Conservation (phyloP, 2,329 filamentous ascomycete species). For the Lithohypha guttulata region DNA sequence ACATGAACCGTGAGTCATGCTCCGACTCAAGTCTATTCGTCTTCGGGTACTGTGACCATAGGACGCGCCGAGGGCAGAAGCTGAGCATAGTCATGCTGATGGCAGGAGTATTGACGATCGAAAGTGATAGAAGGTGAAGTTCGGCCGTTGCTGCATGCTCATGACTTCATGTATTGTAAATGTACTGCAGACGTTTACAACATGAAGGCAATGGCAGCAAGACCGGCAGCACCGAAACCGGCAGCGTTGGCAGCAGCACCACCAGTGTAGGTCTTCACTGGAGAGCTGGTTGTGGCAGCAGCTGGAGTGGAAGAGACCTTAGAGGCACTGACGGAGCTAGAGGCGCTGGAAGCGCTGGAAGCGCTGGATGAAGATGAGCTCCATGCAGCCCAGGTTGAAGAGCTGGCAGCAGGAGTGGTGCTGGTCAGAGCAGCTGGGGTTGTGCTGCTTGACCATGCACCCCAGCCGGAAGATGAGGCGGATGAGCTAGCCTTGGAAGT, state of each 20-base stretch:
- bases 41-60: neutral
- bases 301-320: neutral
- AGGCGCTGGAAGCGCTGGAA: neutral
- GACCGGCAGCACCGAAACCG: conserved; percentile 9
- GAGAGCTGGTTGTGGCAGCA: neutral
- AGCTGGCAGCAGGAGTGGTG: neutral
- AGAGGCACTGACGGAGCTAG: conserved; percentile 1
- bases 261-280: conserved; percentile 7
- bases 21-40: neutral
- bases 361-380: neutral
- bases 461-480: too few species aligned
- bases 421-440: neutral
- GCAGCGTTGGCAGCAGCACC: conserved; percentile 2
- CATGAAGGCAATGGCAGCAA: conserved; percentile 11
- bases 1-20: conserved; percentile 5
- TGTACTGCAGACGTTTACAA: conserved; percentile 10
- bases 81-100: conserved; percentile 7
- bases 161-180: conserved; percentile 5
- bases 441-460: neutral
- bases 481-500: neutral
- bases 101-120: conserved; percentile 4
- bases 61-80: neutral
- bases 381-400: conserved; percentile 5
- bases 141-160: conserved; percentile 7
- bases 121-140: neutral